A percentile compares a stretch with the other conserved stretches of the same genome.
Evolutionary conservation across 148 eudicot species (phyloP).

Genomic region (Rhododendron kiyosumense): DNA sequence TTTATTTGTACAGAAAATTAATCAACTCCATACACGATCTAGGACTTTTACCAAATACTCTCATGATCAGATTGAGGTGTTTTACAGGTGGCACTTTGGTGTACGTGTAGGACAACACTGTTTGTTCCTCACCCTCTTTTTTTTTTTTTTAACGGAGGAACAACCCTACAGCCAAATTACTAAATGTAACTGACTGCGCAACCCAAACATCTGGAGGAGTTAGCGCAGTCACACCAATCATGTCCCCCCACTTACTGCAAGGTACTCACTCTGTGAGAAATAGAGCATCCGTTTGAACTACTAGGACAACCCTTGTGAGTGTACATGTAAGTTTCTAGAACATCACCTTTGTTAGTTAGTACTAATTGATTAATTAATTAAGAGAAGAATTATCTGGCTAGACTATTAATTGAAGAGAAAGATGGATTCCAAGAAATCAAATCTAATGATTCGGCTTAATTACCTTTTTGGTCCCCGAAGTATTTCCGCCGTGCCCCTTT

Average conservation of each 20-base stretch:
- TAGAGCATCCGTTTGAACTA: no score
- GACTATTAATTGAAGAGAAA: not conserved
- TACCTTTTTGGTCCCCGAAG: no score
- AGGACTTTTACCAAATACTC: constrained; percentile 8
- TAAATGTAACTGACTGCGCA: no score
- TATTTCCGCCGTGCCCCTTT: no score
- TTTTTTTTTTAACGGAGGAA: no score
- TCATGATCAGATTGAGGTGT: not conserved
- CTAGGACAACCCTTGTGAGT: no score
- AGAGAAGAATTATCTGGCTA: not conserved
- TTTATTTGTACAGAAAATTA: not conserved
- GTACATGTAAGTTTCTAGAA: not conserved
- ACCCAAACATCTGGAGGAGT: no score
- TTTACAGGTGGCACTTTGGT: not conserved
- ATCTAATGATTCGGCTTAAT: no score
- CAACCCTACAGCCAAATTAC: no score
- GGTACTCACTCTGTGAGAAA: no score
- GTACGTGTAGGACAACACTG: not conserved
- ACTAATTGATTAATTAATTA: not conserved
- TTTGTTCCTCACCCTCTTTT: not conserved
- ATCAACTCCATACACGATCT: not conserved
- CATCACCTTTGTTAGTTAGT: constrained; percentile 1
- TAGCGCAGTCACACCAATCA: no score
- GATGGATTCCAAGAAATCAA: not conserved
- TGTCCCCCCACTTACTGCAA: no score